phyloP scores from a whole-genome alignment of 495 filamentous ascomycete genomes.

The Glonium stellatum region DNA sequence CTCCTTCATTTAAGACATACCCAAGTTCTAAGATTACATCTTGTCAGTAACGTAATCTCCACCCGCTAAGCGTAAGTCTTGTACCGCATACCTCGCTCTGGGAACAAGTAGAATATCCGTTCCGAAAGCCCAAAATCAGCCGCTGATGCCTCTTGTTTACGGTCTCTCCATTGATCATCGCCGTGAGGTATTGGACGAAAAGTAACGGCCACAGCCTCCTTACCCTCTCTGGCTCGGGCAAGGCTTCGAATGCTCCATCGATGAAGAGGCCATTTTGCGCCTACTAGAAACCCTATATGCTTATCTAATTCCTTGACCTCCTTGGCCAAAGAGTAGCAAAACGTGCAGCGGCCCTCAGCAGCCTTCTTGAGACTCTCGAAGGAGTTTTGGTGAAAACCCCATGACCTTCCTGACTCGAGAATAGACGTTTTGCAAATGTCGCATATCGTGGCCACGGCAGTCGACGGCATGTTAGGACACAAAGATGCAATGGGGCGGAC shows the following conservation, averaged over 20 bases:
- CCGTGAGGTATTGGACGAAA: slow-evolving; percentile 7
- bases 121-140: neutral
- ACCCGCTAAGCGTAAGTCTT: too few relatives aligned
- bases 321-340: too few relatives aligned
- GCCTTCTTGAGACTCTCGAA: too few relatives aligned
- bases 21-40: neutral
- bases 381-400: too few relatives aligned
- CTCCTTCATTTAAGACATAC: neutral
- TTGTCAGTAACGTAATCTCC: neutral
- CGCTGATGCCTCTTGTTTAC: neutral
- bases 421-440: too few relatives aligned
- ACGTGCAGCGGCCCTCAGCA: too few relatives aligned
- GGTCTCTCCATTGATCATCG: neutral
- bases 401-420: too few relatives aligned
- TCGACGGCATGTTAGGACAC: too few relatives aligned
- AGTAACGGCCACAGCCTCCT: slow-evolving; percentile 11
- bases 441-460: too few relatives aligned
- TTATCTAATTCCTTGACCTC: too few relatives aligned
- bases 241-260: slow-evolving; percentile 13
- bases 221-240: slow-evolving; percentile 3
- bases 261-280: slow-evolving; percentile 5
- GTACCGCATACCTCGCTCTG: slow-evolving; percentile 11
- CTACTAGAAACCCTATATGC: too few relatives aligned
- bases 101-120: slow-evolving; percentile 11
- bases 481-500: too few relatives aligned